Conservation (phyloP, 768 basidiomycete genomes). For the Rhizopogon vesiculosus region DNA sequence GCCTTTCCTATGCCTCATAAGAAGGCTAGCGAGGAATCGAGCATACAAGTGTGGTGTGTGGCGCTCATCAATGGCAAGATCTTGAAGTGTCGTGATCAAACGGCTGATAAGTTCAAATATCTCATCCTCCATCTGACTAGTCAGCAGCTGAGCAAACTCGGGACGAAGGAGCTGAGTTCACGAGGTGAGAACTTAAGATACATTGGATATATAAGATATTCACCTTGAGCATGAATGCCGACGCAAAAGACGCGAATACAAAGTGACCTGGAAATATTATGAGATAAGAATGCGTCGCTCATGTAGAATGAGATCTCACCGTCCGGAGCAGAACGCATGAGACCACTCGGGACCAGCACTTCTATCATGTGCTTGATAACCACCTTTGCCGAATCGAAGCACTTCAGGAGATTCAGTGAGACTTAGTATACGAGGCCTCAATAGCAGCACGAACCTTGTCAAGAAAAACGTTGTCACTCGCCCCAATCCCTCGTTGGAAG, state of each 20-base stretch:
- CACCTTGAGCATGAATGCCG: conserved; percentile 80
- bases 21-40: conserved; percentile 69
- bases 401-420: conserved; percentile 33
- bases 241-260: conserved; percentile 76
- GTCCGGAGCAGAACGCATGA: conserved; percentile 77
- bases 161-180: conserved; percentile 58
- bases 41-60: conserved; percentile 81
- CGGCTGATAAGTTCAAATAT: conserved; percentile 70
- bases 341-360: conserved; percentile 61
- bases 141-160: conserved; percentile 61
- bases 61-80: conserved; percentile 75
- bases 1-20: conserved; percentile 66
- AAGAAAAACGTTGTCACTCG: conserved; percentile 62
- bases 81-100: conserved; percentile 67
- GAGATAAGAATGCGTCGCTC: background rate
- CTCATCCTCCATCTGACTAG: conserved; percentile 55
- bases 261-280: conserved; percentile 51
- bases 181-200: background rate
- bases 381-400: conserved; percentile 62
- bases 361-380: conserved; percentile 66
- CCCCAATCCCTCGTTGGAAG: conserved; percentile 62
- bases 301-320: conserved; percentile 35
- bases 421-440: background rate
- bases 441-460: conserved; percentile 43
- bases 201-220: conserved; percentile 5